phyloP scores from a whole-genome alignment of 306 rosid genomes.

The Canavalia gladiata region DNA sequence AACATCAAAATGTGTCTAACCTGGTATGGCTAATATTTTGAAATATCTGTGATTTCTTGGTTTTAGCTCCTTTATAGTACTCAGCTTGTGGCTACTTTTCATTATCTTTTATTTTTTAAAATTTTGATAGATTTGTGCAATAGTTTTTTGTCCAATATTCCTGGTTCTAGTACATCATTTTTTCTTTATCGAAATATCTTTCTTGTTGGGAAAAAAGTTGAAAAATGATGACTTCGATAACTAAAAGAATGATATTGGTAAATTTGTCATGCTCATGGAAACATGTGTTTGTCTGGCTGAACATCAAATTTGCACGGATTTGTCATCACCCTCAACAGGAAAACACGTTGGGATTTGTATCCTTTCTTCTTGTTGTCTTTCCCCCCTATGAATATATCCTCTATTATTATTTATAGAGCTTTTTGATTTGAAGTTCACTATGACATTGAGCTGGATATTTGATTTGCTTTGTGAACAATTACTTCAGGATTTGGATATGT shows the following conservation, averaged over 20 bases:
- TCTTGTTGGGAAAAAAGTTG: neutral
- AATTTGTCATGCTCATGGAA: neutral
- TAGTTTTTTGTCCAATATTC: neutral
- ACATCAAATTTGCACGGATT: conserved; percentile 9
- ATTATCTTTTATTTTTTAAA: neutral
- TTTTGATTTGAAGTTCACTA: neutral
- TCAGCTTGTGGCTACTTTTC: neutral
- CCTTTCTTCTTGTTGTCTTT: neutral
- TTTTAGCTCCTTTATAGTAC: neutral
- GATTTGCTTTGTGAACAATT: neutral
- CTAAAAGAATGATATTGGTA: neutral
- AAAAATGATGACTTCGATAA: neutral
- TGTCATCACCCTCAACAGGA: neutral
- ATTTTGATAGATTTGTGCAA: neutral
- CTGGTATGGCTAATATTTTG: no score
- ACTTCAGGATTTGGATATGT: neutral
- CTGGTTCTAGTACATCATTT: neutral
- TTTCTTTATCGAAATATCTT: neutral
- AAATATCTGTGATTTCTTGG: neutral
- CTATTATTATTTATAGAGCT: neutral
- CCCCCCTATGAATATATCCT: neutral
- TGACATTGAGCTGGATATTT: neutral
- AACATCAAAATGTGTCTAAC: no score
- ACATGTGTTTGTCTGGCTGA: neutral
- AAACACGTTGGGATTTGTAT: neutral